Conservation (phyloP, 2,329 filamentous ascomycete genomes). For the Apiospora sp. region DNA sequence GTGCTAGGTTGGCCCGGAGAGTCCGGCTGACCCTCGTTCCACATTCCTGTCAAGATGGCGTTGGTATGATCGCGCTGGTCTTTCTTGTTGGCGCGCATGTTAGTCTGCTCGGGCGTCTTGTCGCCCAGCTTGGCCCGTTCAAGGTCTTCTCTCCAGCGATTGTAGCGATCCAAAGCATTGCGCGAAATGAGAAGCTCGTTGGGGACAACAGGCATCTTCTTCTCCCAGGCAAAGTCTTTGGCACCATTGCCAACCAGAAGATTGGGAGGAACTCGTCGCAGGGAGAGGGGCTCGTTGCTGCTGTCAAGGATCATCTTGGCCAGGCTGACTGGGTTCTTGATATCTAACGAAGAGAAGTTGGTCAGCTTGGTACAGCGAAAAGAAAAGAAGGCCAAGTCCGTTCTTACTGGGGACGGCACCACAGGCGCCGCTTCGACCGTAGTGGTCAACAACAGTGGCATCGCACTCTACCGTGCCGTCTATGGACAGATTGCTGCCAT, state of each 20-base stretch:
- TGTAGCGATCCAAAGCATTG: constrained; percentile 79
- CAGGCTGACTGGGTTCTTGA: constrained; percentile 91
- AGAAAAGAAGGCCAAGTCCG: constrained; percentile 46
- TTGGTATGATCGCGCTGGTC: constrained; percentile 57
- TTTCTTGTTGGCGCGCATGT: constrained; percentile 32
- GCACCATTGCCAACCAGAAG: constrained; percentile 88
- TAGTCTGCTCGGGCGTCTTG: constrained; percentile 42
- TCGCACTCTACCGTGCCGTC: constrained; percentile 94
- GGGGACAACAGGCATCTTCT: constrained; percentile 76
- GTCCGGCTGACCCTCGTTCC: constrained; percentile 70
- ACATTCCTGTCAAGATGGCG: constrained; percentile 64
- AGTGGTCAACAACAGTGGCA: constrained; percentile 90
- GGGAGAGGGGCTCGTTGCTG: constrained; percentile 78
- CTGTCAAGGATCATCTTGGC: constrained; percentile 84
- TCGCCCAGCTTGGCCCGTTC: constrained; percentile 59
- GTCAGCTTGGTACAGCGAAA: not conserved
- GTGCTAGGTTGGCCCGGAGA: constrained; percentile 52
- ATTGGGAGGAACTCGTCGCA: constrained; percentile 91
- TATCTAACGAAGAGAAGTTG: constrained; percentile 62
- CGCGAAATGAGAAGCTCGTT: constrained; percentile 83
- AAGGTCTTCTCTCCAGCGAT: constrained; percentile 80
- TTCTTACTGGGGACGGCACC: constrained; percentile 87
- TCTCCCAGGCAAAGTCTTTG: constrained; percentile 81
- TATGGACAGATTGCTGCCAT: constrained; percentile 91
- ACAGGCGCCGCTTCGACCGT: constrained; percentile 89